Percentiles rank a stretch among this genome's conserved stretches.
Conservation (phyloP, 106 monocot genomes). For the Dendrobium chrysotoxum region DNA sequence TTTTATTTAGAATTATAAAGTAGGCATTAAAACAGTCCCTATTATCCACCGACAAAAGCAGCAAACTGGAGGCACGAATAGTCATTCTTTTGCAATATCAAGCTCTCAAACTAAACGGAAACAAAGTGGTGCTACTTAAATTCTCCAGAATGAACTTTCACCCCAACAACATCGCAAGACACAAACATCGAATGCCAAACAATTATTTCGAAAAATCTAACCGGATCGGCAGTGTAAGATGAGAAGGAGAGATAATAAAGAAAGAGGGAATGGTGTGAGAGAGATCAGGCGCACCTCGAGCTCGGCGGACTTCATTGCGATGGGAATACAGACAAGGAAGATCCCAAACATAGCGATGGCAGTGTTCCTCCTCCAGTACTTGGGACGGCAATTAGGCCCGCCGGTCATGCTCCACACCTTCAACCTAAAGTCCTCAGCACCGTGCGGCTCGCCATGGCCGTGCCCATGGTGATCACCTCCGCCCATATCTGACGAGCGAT, state of each 20-base stretch:
- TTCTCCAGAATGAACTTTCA: too few relatives aligned
- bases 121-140: too few relatives aligned
- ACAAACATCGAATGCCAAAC: neutral
- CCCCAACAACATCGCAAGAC: neutral
- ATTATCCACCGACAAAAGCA: too few relatives aligned
- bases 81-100: too few relatives aligned
- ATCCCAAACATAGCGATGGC: conserved; percentile 81
- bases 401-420: conserved; percentile 98
- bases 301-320: conserved; percentile 88
- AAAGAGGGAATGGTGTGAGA: neutral
- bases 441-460: conserved; percentile 13
- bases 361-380: conserved; percentile 90
- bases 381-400: conserved; percentile 82
- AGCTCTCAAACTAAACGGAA: too few relatives aligned
- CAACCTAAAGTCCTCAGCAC: conserved; percentile 40
- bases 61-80: too few relatives aligned
- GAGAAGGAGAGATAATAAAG: neutral
- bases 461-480: conserved; percentile 21
- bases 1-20: too few relatives aligned
- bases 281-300: conserved; percentile 55
- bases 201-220: neutral
- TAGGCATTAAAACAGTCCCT: too few relatives aligned
- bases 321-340: conserved; percentile 90
- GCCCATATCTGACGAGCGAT: conserved; percentile 15
- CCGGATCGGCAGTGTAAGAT: neutral